These are phyloP conservation scores for Xanthoconium stramineum DNA, from an alignment of 768 basidiomycete species.

Conservation along the genomic window DNA sequence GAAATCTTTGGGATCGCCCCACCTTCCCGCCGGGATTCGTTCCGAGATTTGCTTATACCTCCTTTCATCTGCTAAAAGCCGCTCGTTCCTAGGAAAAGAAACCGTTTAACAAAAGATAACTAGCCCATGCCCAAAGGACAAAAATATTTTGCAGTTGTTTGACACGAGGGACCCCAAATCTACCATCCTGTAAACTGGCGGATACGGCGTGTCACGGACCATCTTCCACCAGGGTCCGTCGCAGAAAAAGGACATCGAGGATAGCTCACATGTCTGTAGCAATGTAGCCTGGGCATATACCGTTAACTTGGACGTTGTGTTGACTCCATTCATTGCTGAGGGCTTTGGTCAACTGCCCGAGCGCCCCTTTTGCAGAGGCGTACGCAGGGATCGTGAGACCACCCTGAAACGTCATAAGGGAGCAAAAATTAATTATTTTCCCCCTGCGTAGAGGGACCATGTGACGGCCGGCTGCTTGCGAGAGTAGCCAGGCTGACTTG, in stretches of 20 bases:
- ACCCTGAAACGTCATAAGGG: constrained; percentile 49
- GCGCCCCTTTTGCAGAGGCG: constrained; percentile 85
- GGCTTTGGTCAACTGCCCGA: constrained; percentile 83
- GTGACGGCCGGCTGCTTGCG: constrained; percentile 83
- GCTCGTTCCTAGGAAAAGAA: constrained; percentile 52
- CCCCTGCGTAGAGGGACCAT: constrained; percentile 76
- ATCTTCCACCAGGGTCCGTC: background rate
- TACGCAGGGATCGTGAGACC: constrained; percentile 84
- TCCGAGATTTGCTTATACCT: constrained; percentile 67
- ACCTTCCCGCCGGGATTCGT: constrained; percentile 64
- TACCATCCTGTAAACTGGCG: background rate
- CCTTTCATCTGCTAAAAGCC: constrained; percentile 57
- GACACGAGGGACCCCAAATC: constrained; percentile 10
- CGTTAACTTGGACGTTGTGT: constrained; percentile 86
- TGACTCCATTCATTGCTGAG: constrained; percentile 92
- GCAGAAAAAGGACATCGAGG: constrained; percentile 11
- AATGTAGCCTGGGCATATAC: constrained; percentile 85
- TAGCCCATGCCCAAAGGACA: constrained; percentile 7
- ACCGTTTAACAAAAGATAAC: constrained; percentile 10
- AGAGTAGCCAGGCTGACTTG: constrained; percentile 81
- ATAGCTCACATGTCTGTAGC: constrained; percentile 76
- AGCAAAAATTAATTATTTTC: constrained; percentile 70
- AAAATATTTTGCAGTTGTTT: background rate
- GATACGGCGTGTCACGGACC: constrained; percentile 6
- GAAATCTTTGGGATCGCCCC: constrained; percentile 66